Conservation (phyloP, 177 flowering plant genomes). For the Vitis hybrid region DNA sequence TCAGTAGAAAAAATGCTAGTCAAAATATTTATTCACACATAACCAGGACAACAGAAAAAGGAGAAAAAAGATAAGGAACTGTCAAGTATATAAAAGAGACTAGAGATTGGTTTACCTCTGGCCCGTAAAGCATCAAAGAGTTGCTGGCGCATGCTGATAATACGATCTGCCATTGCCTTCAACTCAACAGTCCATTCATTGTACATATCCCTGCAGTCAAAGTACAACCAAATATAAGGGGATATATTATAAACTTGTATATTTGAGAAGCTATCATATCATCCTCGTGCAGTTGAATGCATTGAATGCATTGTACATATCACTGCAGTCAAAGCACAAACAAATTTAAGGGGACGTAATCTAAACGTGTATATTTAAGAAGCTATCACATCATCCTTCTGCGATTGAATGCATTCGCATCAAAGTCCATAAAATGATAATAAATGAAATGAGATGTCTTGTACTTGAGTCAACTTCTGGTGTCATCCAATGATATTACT, state of each 20-base stretch:
- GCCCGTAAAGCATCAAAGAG: constrained; percentile 75
- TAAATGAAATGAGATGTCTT: too few relatives aligned
- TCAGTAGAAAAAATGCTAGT: too few relatives aligned
- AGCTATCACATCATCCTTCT: too few relatives aligned
- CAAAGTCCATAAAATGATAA: too few relatives aligned
- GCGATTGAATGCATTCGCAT: too few relatives aligned
- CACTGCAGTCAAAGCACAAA: too few relatives aligned
- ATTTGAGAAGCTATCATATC: neutral
- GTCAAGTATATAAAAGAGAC: neutral
- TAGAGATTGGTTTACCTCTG: constrained; percentile 47
- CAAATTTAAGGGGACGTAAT: too few relatives aligned
- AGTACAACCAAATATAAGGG: neutral
- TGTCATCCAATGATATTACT: too few relatives aligned
- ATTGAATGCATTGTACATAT: too few relatives aligned
- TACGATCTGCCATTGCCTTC: constrained; percentile 97
- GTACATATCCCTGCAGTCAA: constrained; percentile 57
- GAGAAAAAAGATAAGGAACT: neutral
- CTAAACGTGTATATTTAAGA: too few relatives aligned
- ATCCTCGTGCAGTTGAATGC: neutral
- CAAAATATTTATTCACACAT: too few relatives aligned
- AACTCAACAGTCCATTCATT: constrained; percentile 90
- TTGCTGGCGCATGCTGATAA: constrained; percentile 82
- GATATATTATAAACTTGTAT: neutral
- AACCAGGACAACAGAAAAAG: neutral
- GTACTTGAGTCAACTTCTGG: too few relatives aligned